phyloP scores from a whole-genome alignment of 2,329 filamentous ascomycete species.

The Phaeosphaeria sp. region DNA sequence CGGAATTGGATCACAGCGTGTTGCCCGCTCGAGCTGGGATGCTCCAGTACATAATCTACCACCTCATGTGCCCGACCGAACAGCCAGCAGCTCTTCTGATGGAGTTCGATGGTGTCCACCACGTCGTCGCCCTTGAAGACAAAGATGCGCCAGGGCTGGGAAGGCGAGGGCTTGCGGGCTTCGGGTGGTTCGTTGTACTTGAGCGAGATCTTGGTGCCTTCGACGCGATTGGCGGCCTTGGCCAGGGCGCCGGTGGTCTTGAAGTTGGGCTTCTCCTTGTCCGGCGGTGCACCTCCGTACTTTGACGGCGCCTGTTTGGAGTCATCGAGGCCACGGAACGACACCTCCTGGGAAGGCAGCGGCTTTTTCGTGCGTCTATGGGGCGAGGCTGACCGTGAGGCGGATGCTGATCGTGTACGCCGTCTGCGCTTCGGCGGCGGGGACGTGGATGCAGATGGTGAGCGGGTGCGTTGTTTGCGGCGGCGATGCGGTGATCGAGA shows the following conservation, averaged over 20 bases:
- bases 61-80: slow-evolving; percentile 81
- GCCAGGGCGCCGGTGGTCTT: slow-evolving; percentile 81
- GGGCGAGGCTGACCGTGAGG: slow-evolving; percentile 53
- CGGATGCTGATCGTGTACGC: slow-evolving; percentile 34
- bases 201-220: slow-evolving; percentile 77
- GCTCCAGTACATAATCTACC: slow-evolving; percentile 83
- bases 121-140: slow-evolving; percentile 87
- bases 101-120: slow-evolving; percentile 81
- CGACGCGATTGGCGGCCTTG: slow-evolving; percentile 84
- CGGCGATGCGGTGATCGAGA: slow-evolving; percentile 35
- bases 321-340: slow-evolving; percentile 49
- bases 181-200: slow-evolving; percentile 98
- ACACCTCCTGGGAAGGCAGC: slow-evolving; percentile 55
- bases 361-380: slow-evolving; percentile 51
- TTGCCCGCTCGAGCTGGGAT: slow-evolving; percentile 93
- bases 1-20: slow-evolving; percentile 96
- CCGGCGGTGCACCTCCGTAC: slow-evolving; percentile 47
- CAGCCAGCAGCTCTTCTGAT: slow-evolving; percentile 84
- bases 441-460: slow-evolving; percentile 33
- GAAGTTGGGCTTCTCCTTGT: slow-evolving; percentile 90
- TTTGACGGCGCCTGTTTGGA: slow-evolving; percentile 36
- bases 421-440: slow-evolving; percentile 45
- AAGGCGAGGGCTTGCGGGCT: slow-evolving; percentile 82
- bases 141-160: slow-evolving; percentile 86
- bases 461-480: slow-evolving; percentile 32